Evolutionary conservation across 176 grass and related monocot species (phyloP).

Genomic region (Neostapfia colusana): DNA sequence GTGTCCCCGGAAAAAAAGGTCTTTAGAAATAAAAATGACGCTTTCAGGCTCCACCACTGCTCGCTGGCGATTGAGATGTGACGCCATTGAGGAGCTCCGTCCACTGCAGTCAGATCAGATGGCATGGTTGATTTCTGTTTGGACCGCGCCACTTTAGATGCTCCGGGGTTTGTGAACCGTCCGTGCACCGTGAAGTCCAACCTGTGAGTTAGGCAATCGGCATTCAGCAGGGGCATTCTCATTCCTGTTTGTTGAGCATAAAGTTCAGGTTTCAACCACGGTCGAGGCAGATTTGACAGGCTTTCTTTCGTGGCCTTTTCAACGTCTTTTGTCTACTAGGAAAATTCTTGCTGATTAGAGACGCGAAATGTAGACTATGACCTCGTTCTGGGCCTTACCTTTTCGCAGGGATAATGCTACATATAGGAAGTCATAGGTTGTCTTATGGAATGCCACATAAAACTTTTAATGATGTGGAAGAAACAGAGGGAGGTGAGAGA

Average conservation of each 20-base stretch:
- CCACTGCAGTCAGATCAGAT: constrained; percentile 20
- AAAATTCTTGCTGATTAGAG: neutral
- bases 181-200: neutral
- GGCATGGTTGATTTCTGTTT: neutral
- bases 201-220: neutral
- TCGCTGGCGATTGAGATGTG: constrained; percentile 21
- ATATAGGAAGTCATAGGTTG: too few relatives aligned
- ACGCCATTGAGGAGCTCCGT: neutral
- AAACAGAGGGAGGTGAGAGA: too few relatives aligned
- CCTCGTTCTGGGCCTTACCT: neutral
- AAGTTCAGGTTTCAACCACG: neutral
- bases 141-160: neutral
- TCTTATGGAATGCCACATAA: too few relatives aligned
- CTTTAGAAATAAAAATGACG: neutral
- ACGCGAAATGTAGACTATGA: neutral
- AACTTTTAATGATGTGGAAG: too few relatives aligned
- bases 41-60: constrained; percentile 29
- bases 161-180: neutral
- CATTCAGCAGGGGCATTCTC: neutral
- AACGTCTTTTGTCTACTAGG: neutral
- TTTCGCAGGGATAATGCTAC: too few relatives aligned
- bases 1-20: constrained; percentile 14
- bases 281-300: neutral
- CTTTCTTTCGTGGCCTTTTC: neutral
- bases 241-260: neutral